A percentile compares a stretch with the other conserved stretches of the same genome.
Conservation (phyloP, 228 moss, liverwort and hornwort genomes). For the Sphagnum fallax region DNA sequence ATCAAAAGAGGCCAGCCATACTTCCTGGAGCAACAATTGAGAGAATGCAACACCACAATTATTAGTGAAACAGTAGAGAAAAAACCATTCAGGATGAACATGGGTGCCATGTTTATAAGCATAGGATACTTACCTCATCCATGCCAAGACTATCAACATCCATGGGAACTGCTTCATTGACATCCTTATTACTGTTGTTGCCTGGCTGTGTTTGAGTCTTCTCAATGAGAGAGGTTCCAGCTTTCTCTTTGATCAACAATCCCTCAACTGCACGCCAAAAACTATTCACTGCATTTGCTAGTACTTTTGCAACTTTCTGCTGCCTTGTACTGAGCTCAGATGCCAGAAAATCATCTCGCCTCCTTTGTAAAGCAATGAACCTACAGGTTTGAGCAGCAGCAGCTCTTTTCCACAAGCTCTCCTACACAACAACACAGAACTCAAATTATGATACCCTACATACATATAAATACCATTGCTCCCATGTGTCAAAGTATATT, state of each 20-base stretch:
- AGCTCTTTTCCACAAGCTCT: constrained; percentile 72
- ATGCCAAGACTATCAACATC: neutral
- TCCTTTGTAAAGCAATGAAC: constrained; percentile 33
- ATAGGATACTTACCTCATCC: neutral
- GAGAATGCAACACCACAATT: too few species aligned
- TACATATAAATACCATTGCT: neutral
- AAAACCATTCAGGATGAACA: too few species aligned
- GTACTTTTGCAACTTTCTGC: constrained; percentile 46
- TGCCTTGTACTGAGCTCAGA: constrained; percentile 38
- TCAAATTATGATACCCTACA: neutral
- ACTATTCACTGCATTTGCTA: constrained; percentile 55
- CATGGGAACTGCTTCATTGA: neutral
- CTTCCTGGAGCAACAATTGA: too few species aligned
- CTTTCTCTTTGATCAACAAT: constrained; percentile 25
- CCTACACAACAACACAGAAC: constrained; percentile 23
- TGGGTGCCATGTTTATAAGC: neutral
- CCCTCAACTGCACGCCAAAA: constrained; percentile 63
- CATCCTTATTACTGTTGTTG: constrained; percentile 12
- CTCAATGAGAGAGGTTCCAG: constrained; percentile 10
- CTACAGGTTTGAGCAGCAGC: constrained; percentile 50
- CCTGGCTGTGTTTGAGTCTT: constrained; percentile 19
- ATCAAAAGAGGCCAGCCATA: too few species aligned
- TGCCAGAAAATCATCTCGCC: constrained; percentile 37
- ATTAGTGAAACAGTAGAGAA: too few species aligned
- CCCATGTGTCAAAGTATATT: neutral